These are phyloP conservation scores for Diaporthe nobilis DNA, from an alignment of 2,329 filamentous ascomycete species.

Conservation along the genomic window DNA sequence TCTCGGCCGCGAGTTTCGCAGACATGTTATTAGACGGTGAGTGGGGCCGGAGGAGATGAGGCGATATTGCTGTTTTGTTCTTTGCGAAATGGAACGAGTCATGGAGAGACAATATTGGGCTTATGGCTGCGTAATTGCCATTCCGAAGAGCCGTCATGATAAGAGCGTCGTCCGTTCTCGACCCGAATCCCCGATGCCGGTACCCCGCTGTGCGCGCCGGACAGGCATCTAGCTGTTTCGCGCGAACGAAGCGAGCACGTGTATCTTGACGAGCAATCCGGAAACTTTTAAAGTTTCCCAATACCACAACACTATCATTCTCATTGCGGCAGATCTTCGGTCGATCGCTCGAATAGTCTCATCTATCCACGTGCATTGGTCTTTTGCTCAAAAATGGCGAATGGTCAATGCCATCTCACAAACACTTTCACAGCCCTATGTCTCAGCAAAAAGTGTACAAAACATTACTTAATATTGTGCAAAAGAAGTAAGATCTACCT, in stretches of 20 bases:
- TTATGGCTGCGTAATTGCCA: background rate
- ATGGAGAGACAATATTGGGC: background rate
- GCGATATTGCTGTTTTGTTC: background rate
- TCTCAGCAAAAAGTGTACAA: background rate
- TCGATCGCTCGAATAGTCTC: background rate
- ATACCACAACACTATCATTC: background rate
- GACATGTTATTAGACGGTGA: background rate
- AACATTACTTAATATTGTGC: constrained; percentile 25
- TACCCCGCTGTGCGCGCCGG: constrained; percentile 8
- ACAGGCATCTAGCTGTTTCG: constrained; percentile 7
- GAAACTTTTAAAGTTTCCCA: background rate
- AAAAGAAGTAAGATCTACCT: background rate
- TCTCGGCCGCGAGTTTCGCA: constrained; percentile 5
- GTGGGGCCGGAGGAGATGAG: background rate
- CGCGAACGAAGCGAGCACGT: constrained; percentile 1
- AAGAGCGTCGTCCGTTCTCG: background rate
- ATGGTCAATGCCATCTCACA: background rate
- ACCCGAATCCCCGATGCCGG: constrained; percentile 4
- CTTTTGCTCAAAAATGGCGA: background rate
- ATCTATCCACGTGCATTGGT: background rate
- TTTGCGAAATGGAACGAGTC: background rate
- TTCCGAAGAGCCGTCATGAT: background rate
- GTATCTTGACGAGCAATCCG: background rate
- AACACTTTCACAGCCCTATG: background rate
- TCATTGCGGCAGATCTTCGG: background rate